Percentiles rank a stretch among this genome's conserved stretches.
Conservation (phyloP, 192 early-diverging fungal species). For the Phycomyces nitens region DNA sequence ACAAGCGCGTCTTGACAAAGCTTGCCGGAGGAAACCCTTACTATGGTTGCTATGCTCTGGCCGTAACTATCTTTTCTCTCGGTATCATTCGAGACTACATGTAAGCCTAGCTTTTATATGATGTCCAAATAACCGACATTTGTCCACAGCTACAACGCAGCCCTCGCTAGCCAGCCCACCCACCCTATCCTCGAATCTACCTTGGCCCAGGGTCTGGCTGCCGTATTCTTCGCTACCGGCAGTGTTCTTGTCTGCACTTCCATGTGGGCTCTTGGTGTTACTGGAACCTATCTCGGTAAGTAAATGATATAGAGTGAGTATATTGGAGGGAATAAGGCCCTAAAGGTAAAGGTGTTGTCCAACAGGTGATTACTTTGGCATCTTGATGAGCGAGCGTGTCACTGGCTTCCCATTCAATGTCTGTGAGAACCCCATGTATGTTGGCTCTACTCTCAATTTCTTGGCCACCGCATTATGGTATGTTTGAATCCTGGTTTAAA, state of each 20-base stretch:
- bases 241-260: slow-evolving; percentile 77
- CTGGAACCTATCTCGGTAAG: slow-evolving; percentile 85
- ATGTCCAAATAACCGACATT: neutral
- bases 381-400: slow-evolving; percentile 81
- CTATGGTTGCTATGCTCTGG: slow-evolving; percentile 78
- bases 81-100: slow-evolving; percentile 80
- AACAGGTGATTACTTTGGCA: slow-evolving; percentile 91
- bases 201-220: slow-evolving; percentile 45
- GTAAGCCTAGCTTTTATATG: slow-evolving; percentile 38
- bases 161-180: slow-evolving; percentile 69
- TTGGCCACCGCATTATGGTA: slow-evolving; percentile 81
- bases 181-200: slow-evolving; percentile 43
- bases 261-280: slow-evolving; percentile 83
- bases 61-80: slow-evolving; percentile 73
- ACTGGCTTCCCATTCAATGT: slow-evolving; percentile 92
- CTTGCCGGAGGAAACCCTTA: slow-evolving; percentile 65
- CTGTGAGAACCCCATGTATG: slow-evolving; percentile 93
- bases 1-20: slow-evolving; percentile 63
- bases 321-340: neutral
- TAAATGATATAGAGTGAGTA: neutral
- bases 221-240: slow-evolving; percentile 53
- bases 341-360: too few relatives aligned
- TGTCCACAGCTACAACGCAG: slow-evolving; percentile 55
- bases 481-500: slow-evolving; percentile 9
- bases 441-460: slow-evolving; percentile 85